These are phyloP conservation scores for Huntiella abstrusa DNA, from an alignment of 2,329 filamentous ascomycete genomes.

Conservation along the genomic window DNA sequence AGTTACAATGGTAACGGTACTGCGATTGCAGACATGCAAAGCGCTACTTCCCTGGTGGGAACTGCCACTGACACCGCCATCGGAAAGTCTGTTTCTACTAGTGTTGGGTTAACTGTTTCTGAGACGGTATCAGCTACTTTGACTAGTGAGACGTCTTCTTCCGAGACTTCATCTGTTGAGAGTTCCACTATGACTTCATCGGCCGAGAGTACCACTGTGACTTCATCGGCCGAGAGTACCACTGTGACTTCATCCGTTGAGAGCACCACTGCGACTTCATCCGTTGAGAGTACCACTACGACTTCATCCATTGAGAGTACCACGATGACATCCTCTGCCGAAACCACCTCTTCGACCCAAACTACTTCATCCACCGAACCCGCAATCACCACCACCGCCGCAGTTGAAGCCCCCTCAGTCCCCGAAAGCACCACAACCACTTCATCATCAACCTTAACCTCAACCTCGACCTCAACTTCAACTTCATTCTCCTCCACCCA, in stretches of 20 bases:
- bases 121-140: neutral
- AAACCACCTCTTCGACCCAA: too few relatives aligned
- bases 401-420: slow-evolving; percentile 1
- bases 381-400: slow-evolving; percentile 1
- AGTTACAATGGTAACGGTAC: neutral
- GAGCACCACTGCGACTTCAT: too few relatives aligned
- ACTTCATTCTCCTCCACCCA: slow-evolving; percentile 6
- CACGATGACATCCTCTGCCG: neutral
- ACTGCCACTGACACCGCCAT: neutral
- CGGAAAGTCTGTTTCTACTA: neutral
- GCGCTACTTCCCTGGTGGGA: neutral
- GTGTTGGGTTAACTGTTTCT: neutral
- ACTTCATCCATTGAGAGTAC: too few relatives aligned
- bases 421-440: slow-evolving; percentile 11
- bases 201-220: neutral
- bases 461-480: slow-evolving; percentile 8
- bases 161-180: neutral
- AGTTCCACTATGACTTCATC: neutral
- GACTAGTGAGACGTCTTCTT: neutral
- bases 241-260: neutral
- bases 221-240: too few relatives aligned
- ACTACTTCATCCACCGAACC: too few relatives aligned
- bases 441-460: slow-evolving; percentile 8
- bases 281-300: too few relatives aligned
- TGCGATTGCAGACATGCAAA: neutral